Evolutionary conservation across 257 asterid species (phyloP), one percentile per base, ranked within the genome.

Genomic region (Scutellaria barbata): DNA sequence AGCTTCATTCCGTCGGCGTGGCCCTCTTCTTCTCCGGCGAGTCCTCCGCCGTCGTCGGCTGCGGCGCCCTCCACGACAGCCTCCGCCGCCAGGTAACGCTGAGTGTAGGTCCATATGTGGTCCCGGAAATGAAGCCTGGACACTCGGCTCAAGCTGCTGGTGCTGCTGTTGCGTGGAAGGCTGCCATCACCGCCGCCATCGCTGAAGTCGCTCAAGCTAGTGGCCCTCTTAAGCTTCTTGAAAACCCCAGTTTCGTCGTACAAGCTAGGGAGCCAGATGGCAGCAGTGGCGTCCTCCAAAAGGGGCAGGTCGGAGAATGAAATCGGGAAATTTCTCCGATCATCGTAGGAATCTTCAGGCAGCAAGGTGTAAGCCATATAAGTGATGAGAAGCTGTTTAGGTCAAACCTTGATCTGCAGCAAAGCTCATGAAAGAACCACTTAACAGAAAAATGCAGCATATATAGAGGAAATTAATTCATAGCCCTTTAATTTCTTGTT

Each of bases 371-470:
- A 75, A 37, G 81, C 90, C 89, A 88, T 83, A 42, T 46, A 59
- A 67, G 11, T 30, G 35, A 30, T 40, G 8, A 45, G 22, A 12
- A 48, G 12, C 6, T 30, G 8, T 62, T 43, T 10, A 16, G 4
- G 40, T 62, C 51, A 62, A 70, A 73, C 4, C 56, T 35, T 63
- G 62, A 64, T 81, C 74, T 78, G 74, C 61, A 69, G 76, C 68
- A 71, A 83, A 68, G 77, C 82, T 76, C 85, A 81, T 88, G 89
- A 88, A 90, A 88, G 88, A 83, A 86, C 82, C 86, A 74, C 77
- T 75, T 69, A 77, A 78, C 77, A 9, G 75, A 68, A 51, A 74
- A 76, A 78, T 67, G 68, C 14, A 64, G 58, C 42, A 70, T 86
- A 67, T 83, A 86, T 82, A 77, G 77, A 1, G 3, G 22, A n/a